phyloP scores from a whole-genome alignment of 2,329 filamentous ascomycete genomes.

The Leptoxyphium fumago region DNA sequence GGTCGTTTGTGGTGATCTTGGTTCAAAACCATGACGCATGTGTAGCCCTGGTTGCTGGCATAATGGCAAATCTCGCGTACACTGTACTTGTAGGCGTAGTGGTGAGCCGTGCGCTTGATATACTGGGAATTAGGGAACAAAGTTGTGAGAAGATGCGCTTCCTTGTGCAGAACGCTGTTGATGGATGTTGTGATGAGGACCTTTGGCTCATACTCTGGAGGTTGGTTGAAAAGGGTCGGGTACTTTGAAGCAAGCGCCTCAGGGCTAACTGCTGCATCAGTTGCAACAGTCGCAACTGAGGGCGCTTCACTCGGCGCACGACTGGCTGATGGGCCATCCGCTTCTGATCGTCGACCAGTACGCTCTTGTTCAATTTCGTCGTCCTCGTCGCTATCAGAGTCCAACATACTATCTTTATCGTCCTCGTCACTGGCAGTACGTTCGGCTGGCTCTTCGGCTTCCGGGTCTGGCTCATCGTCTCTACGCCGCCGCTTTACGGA shows the following conservation, averaged over 20 bases:
- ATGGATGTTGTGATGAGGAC: slow-evolving; percentile 84
- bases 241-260: slow-evolving; percentile 48
- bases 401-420: slow-evolving; percentile 68
- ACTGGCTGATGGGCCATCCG: slow-evolving; percentile 8
- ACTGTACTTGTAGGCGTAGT: slow-evolving; percentile 79
- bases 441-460: slow-evolving; percentile 29
- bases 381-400: slow-evolving; percentile 36
- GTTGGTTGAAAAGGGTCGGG: slow-evolving; percentile 41
- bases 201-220: slow-evolving; percentile 50
- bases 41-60: slow-evolving; percentile 68
- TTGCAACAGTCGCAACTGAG: slow-evolving; percentile 40
- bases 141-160: slow-evolving; percentile 62
- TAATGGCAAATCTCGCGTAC: slow-evolving; percentile 81
- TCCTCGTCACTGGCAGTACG: slow-evolving; percentile 30
- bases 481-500: slow-evolving; percentile 30
- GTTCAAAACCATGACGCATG: slow-evolving; percentile 67
- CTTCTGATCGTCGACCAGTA: slow-evolving; percentile 8
- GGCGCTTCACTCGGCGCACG: slow-evolving; percentile 29
- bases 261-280: slow-evolving; percentile 45
- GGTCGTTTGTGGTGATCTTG: slow-evolving; percentile 78
- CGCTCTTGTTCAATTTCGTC: slow-evolving; percentile 35
- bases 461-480: slow-evolving; percentile 15
- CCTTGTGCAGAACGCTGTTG: slow-evolving; percentile 73
- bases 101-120: slow-evolving; percentile 71
- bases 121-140: slow-evolving; percentile 73